phyloP scores from a whole-genome alignment of 2,329 filamentous ascomycete genomes.

The Calonectria multiphialidica region DNA sequence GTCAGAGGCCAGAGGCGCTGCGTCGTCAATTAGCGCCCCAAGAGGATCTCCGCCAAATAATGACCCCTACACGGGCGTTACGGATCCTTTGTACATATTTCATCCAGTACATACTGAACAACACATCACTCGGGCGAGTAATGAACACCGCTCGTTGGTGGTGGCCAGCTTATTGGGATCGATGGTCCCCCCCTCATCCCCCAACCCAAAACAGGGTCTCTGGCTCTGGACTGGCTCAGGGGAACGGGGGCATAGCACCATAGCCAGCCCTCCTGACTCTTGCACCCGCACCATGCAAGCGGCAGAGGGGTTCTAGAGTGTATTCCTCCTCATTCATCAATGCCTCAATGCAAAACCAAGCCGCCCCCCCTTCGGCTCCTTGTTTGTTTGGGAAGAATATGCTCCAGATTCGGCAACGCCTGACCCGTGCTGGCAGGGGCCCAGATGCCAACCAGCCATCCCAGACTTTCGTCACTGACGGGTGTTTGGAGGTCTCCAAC shows the following conservation, averaged over 20 bases:
- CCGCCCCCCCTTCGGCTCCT: not conserved
- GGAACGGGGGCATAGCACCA: slow-evolving; percentile 6
- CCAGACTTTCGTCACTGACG: not conserved
- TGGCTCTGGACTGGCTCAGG: slow-evolving; percentile 10
- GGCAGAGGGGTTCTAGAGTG: not conserved
- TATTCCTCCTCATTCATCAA: slow-evolving; percentile 12
- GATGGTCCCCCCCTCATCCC: not conserved
- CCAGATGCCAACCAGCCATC: slow-evolving; percentile 3
- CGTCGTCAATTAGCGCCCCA: not conserved
- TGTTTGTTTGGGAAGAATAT: not conserved
- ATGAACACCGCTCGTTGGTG: slow-evolving; percentile 15
- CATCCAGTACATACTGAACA: slow-evolving; percentile 10
- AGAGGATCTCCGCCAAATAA: not conserved
- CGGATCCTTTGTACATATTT: slow-evolving; percentile 12
- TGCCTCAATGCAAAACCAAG: slow-evolving; percentile 16
- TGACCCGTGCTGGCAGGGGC: not conserved
- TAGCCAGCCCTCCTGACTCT: not conserved
- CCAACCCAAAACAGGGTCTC: slow-evolving; percentile 4
- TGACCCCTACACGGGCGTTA: not conserved
- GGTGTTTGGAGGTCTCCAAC: not conserved
- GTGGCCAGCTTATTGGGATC: slow-evolving; percentile 21
- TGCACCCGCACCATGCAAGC: slow-evolving; percentile 5
- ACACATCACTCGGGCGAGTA: slow-evolving; percentile 17
- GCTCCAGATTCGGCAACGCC: not conserved
- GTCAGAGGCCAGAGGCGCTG: slow-evolving; percentile 3